phyloP scores from a whole-genome alignment of 371 early-diverging fungal genomes.

The Nematocida ironsii region DNA sequence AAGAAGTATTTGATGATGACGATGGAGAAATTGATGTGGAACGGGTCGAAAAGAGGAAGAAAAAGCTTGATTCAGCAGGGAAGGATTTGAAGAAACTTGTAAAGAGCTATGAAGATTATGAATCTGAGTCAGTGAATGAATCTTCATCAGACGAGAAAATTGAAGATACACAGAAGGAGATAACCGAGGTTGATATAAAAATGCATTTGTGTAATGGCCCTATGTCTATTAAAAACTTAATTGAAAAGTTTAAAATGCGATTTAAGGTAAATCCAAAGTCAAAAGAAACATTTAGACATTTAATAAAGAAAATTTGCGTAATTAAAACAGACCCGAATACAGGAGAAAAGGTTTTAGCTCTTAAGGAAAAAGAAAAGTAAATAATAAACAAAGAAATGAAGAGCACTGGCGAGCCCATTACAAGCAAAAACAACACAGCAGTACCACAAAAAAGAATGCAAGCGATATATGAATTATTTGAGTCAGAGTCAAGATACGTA shows the following conservation, averaged over 20 bases:
- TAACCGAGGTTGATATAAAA: constrained; percentile 48
- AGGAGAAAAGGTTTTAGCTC: constrained; percentile 51
- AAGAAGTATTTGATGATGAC: constrained; percentile 70
- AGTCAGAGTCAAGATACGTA: constrained; percentile 37
- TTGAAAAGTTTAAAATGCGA: constrained; percentile 49
- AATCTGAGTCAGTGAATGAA: constrained; percentile 47
- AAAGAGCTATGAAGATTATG: constrained; percentile 58
- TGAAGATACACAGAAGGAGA: constrained; percentile 19
- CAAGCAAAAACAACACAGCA: not conserved
- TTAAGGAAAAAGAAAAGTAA: constrained; percentile 38
- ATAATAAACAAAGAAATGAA: constrained; percentile 36
- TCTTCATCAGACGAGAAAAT: constrained; percentile 25
- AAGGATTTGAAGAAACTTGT: constrained; percentile 64
- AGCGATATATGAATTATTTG: constrained; percentile 41
- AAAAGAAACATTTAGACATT: constrained; percentile 34
- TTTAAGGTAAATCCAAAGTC: constrained; percentile 41
- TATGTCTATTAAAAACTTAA: constrained; percentile 30
- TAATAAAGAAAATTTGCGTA: constrained; percentile 51
- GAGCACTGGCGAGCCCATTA: not conserved
- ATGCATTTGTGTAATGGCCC: constrained; percentile 43
- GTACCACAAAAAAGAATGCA: constrained; percentile 37
- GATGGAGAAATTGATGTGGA: constrained; percentile 63
- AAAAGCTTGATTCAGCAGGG: constrained; percentile 62
- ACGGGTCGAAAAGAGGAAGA: constrained; percentile 35
- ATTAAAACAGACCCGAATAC: constrained; percentile 42